Conservation (phyloP, 139 green algal species). For the Micractinium sp. region DNA sequence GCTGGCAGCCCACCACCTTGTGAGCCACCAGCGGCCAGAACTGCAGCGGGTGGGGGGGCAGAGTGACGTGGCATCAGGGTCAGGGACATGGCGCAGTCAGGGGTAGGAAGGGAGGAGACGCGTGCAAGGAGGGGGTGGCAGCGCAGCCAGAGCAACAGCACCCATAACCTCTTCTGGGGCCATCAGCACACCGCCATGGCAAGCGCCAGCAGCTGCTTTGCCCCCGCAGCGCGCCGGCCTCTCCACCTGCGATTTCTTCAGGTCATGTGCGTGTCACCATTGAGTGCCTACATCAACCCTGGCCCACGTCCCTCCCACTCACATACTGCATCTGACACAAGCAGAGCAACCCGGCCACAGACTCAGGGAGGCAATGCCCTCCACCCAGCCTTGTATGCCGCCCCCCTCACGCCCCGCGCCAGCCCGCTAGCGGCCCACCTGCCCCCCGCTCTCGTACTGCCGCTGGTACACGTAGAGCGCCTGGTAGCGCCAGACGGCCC, state of each 20-base stretch:
- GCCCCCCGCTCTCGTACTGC: conserved; percentile 52
- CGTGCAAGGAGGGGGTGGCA: too few relatives aligned
- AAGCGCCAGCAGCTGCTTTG: too few relatives aligned
- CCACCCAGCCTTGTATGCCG: too few relatives aligned
- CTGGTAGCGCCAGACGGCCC: conserved; percentile 65
- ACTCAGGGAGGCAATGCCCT: too few relatives aligned
- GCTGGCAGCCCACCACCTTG: conserved; percentile 43
- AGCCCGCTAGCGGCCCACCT: not conserved
- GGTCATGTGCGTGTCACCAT: too few relatives aligned
- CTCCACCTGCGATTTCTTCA: too few relatives aligned
- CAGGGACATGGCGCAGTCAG: not conserved
- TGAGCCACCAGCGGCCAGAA: conserved; percentile 35
- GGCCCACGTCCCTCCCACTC: too few relatives aligned
- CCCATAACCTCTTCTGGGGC: not conserved
- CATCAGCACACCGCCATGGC: too few relatives aligned
- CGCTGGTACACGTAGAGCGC: conserved; percentile 61
- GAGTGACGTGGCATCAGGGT: not conserved
- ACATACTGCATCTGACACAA: too few relatives aligned
- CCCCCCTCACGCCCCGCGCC: not conserved
- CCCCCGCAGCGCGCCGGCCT: too few relatives aligned
- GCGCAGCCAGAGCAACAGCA: not conserved
- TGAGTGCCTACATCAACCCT: too few relatives aligned
- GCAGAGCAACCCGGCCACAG: too few relatives aligned
- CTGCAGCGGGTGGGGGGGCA: not conserved
- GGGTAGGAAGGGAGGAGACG: not conserved